Percentiles rank a stretch among this genome's conserved stretches.
Evolutionary conservation across 495 filamentous ascomycete genomes (phyloP).

Genomic region (Penicillium alfredii): DNA sequence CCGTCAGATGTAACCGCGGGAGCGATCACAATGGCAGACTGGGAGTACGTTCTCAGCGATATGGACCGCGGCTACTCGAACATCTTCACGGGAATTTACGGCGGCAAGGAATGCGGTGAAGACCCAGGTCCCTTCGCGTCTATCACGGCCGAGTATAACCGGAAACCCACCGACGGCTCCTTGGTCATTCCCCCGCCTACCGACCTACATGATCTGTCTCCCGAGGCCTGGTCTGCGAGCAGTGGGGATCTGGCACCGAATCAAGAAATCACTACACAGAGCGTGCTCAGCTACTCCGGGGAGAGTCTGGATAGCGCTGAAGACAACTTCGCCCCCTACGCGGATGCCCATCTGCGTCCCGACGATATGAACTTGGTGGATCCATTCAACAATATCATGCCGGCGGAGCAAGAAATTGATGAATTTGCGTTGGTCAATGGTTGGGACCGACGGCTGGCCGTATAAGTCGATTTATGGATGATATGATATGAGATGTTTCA

Average conservation of each 20-base stretch:
- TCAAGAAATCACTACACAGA: conserved; percentile 49
- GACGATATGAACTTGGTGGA: conserved; percentile 33
- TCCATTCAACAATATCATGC: conserved; percentile 47
- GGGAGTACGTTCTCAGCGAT: conserved; percentile 70
- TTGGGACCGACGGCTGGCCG: conserved; percentile 38
- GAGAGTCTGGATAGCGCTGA: conserved; percentile 60
- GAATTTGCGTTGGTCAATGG: conserved; percentile 29
- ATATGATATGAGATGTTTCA: conserved; percentile 2
- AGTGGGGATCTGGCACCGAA: conserved; percentile 31
- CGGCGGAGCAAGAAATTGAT: conserved; percentile 30
- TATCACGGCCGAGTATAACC: conserved; percentile 33
- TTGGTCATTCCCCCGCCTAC: conserved; percentile 16
- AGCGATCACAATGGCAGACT: conserved; percentile 58
- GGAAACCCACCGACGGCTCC: conserved; percentile 21
- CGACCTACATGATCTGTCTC: conserved; percentile 32
- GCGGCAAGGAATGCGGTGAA: conserved; percentile 54
- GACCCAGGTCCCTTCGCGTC: conserved; percentile 41
- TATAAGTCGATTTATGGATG: conserved; percentile 17
- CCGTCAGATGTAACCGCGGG: conserved; percentile 24
- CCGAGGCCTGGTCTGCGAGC: conserved; percentile 40
- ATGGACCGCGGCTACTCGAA: conserved; percentile 74
- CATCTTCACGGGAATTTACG: conserved; percentile 80
- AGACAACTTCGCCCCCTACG: conserved; percentile 24
- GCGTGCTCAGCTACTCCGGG: conserved; percentile 69
- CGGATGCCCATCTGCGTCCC: conserved; percentile 18